Evolutionary conservation across 257 asterid species (phyloP), one percentile per base, ranked within the genome.

Genomic region (Solanum etuberosum): DNA sequence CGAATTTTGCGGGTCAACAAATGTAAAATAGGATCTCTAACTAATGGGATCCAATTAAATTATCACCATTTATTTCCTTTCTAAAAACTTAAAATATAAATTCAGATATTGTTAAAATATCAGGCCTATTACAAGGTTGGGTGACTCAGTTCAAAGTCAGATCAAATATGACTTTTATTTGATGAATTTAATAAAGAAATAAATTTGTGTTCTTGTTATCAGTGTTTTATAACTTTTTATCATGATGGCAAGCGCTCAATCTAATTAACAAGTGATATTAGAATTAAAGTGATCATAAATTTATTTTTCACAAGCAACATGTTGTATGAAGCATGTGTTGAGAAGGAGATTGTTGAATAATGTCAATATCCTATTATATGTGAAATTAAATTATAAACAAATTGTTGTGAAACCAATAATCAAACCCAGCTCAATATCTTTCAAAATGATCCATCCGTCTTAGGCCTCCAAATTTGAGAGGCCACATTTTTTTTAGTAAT

Each of bases 121-220:
- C 9, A 16, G 8, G 5, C 2, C 2, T 54, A 20, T 0, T 0
- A 0, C 0, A 7, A 9, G 25, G 7, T 21, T 57, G 5, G 6
- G 2, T 21, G 25, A 20, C 4, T 21, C 12, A 20, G 0, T 57
- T 54, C 0, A 54, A 0, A 18, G 1, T 54, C 21, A 54, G 3
- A 57, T 7, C 12, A 20, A 20, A 20, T 7, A 57, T 57, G 5
- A 20, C 11, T 0, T 21, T 57, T 3, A 57, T 57, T 57, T 57
- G 25, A 20, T 57, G 2, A 20, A 57, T 57, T 57, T 57, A 57
- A 20, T 57, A 7, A 57, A 57, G 25, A 57, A 20, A 57, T 57
- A 57, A 3, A 3, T 0, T 57, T 57, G 0, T 9, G 0, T 9
- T 10, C 11, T 3, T 0, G 14, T 9, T 9, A 40, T 40, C 11